Conservation (phyloP, 495 filamentous ascomycete species). For the Podospora didyma region DNA sequence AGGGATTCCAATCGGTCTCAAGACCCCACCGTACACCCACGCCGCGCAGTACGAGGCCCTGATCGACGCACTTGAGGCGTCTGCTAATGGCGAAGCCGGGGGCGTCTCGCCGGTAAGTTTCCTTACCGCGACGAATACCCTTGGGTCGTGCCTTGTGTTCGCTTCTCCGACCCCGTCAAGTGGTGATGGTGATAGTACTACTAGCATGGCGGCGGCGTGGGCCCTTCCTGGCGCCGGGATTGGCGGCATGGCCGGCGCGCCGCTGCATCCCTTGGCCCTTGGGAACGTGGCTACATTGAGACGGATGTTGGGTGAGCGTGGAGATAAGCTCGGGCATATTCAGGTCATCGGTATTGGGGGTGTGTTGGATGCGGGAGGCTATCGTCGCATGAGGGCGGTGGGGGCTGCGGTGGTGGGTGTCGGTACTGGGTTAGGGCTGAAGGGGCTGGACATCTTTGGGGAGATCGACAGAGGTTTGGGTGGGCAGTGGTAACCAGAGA, state of each 20-base stretch:
- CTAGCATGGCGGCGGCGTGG: constrained; percentile 9
- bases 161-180: too few species aligned
- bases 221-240: constrained; percentile 49
- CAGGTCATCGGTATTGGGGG: constrained; percentile 65
- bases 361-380: constrained; percentile 56
- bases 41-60: constrained; percentile 53
- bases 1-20: constrained; percentile 53
- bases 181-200: too few species aligned
- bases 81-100: constrained; percentile 3
- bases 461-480: constrained; percentile 25
- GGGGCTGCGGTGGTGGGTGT: constrained; percentile 61
- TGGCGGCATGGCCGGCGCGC: constrained; percentile 63
- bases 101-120: constrained; percentile 47
- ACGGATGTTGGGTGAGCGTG: constrained; percentile 44
- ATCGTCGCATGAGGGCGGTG: constrained; percentile 55
- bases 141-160: constrained; percentile 61
- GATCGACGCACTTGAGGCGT: constrained; percentile 42
- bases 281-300: constrained; percentile 64
- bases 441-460: constrained; percentile 55
- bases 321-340: constrained; percentile 38
- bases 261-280: constrained; percentile 67
- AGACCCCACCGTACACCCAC: constrained; percentile 70
- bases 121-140: constrained; percentile 68
- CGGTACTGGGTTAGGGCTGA: constrained; percentile 59
- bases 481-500: constrained; percentile 12